A percentile compares a stretch with the other conserved stretches of the same genome.
phyloP scores from a whole-genome alignment of 495 filamentous ascomycete species.

The Daldinia bambusicola region DNA sequence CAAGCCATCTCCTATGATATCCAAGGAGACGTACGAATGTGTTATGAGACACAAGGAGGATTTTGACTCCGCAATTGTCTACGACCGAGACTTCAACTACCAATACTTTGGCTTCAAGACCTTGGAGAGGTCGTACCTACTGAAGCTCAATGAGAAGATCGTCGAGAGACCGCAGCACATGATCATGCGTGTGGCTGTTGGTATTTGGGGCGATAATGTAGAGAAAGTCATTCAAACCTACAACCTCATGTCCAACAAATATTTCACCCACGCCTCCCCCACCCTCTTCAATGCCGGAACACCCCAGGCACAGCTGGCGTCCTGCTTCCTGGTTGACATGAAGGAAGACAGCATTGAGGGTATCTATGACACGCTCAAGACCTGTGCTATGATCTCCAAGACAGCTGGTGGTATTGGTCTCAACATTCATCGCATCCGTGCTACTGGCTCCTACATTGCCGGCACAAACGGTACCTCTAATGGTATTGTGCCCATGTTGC shows the following conservation, averaged over 20 bases:
- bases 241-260: slow-evolving; percentile 96
- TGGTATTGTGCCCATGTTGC: slow-evolving; percentile 96
- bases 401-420: slow-evolving; percentile 97
- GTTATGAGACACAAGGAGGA: slow-evolving; percentile 96
- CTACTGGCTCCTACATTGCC: slow-evolving; percentile 95
- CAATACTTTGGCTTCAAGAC: slow-evolving; percentile 99
- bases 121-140: slow-evolving; percentile 94
- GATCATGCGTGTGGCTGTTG: slow-evolving; percentile 98
- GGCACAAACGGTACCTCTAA: slow-evolving; percentile 98
- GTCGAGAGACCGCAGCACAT: slow-evolving; percentile 97
- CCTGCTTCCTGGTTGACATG: slow-evolving; percentile 98
- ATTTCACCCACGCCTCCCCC: slow-evolving; percentile 97
- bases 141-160: slow-evolving; percentile 91
- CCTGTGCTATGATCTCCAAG: slow-evolving; percentile 99
- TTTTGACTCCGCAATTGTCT: slow-evolving; percentile 97
- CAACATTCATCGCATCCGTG: slow-evolving; percentile 94
- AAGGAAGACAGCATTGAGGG: slow-evolving; percentile 99
- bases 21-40: slow-evolving; percentile 83
- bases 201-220: slow-evolving; percentile 93
- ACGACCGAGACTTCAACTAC: slow-evolving; percentile 99
- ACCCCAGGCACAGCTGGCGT: slow-evolving; percentile 89
- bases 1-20: slow-evolving; percentile 90
- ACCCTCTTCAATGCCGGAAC: slow-evolving; percentile 98
- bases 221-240: slow-evolving; percentile 97
- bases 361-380: slow-evolving; percentile 99